Evolutionary conservation across 2,329 filamentous ascomycete species (phyloP).

Genomic region (Colletotrichum gloeosporioides): DNA sequence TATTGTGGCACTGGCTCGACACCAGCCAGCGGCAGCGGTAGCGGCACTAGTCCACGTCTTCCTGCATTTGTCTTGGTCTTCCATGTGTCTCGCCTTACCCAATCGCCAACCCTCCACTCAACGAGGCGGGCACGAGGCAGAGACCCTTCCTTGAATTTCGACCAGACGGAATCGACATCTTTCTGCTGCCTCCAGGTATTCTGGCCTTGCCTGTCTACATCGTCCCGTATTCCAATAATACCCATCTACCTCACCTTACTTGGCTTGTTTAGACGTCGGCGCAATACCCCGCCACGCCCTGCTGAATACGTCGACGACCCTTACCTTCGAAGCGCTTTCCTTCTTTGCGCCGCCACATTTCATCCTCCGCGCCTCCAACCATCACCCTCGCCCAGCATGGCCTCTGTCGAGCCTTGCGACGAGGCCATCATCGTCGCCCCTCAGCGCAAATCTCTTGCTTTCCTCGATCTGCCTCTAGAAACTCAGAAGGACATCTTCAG

Average conservation of each 20-base stretch:
- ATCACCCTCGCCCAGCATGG: slow-evolving; percentile 34
- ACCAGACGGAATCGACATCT: neutral
- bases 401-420: slow-evolving; percentile 35
- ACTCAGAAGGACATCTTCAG: slow-evolving; percentile 54
- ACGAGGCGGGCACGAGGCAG: slow-evolving; percentile 4
- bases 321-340: neutral
- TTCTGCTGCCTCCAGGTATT: neutral
- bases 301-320: neutral
- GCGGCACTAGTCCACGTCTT: neutral
- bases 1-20: neutral
- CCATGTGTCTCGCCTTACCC: neutral
- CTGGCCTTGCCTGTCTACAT: neutral
- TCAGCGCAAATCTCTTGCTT: slow-evolving; percentile 28
- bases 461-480: slow-evolving; percentile 52
- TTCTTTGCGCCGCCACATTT: neutral
- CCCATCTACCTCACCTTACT: neutral
- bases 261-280: neutral
- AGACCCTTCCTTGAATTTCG: neutral
- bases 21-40: neutral
- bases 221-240: neutral
- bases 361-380: neutral
- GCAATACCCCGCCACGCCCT: neutral
- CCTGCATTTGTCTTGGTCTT: neutral
- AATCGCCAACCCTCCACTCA: neutral
- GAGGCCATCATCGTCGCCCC: slow-evolving; percentile 27